Conservation (phyloP, 495 filamentous ascomycete genomes). For the Podospora appendiculata region DNA sequence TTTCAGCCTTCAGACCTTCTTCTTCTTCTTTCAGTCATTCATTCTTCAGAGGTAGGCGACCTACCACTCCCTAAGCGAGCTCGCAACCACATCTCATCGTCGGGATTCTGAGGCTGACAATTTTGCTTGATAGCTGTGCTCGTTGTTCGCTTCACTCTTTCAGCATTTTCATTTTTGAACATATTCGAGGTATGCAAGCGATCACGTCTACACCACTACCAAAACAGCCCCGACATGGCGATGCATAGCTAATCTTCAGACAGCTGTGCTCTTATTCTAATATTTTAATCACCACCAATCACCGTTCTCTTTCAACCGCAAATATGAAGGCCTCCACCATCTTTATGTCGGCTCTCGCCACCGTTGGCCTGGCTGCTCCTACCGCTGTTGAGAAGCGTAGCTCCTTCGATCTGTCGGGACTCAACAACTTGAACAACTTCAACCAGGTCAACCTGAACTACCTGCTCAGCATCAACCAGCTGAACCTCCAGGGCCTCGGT, state of each 20-base stretch:
- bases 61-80: background rate
- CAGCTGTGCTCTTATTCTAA: constrained; percentile 42
- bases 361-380: constrained; percentile 32
- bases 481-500: constrained; percentile 32
- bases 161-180: constrained; percentile 23
- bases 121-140: constrained; percentile 35
- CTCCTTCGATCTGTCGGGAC: constrained; percentile 23
- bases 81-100: background rate
- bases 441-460: constrained; percentile 39
- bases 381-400: constrained; percentile 19
- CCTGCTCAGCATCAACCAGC: constrained; percentile 35
- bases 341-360: constrained; percentile 31
- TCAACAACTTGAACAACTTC: constrained; percentile 34
- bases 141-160: constrained; percentile 43
- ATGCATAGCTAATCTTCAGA: background rate
- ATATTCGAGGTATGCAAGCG: constrained; percentile 31
- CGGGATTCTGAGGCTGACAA: constrained; percentile 7
- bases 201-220: background rate
- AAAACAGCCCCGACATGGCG: background rate
- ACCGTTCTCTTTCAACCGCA: constrained; percentile 10
- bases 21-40: constrained; percentile 36
- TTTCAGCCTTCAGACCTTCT: constrained; percentile 20
- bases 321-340: constrained; percentile 39
- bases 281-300: constrained; percentile 25
- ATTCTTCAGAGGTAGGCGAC: constrained; percentile 39